phyloP scores from a whole-genome alignment of 176 grass and related monocot genomes.

The Eremochloa ophiuroides region DNA sequence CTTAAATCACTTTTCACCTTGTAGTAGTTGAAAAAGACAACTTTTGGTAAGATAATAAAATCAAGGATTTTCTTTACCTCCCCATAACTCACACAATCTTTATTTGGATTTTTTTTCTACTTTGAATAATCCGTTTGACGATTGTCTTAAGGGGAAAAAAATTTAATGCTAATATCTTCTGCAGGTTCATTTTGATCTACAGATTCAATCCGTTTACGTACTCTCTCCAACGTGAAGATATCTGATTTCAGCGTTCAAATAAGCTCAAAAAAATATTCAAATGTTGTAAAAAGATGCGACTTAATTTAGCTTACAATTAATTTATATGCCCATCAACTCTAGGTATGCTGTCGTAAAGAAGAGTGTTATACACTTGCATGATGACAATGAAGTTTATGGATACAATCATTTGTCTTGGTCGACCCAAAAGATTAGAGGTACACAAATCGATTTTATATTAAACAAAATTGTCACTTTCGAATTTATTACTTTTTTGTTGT shows the following conservation, averaged over 20 bases:
- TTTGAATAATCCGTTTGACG: too few relatives aligned
- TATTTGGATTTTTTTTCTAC: too few relatives aligned
- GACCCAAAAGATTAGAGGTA: not conserved
- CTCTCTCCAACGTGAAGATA: too few relatives aligned
- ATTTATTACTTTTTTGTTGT: not conserved
- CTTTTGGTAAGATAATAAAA: not conserved
- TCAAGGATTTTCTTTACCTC: not conserved
- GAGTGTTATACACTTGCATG: not conserved
- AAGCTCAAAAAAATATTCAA: too few relatives aligned
- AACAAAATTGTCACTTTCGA: not conserved
- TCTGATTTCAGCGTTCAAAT: not conserved
- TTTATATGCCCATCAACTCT: not conserved
- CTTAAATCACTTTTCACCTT: too few relatives aligned
- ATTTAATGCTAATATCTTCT: not conserved
- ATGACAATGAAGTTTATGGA: not conserved
- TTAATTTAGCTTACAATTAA: not conserved
- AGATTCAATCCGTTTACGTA: not conserved
- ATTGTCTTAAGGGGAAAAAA: too few relatives aligned
- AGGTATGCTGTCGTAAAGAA: too few relatives aligned
- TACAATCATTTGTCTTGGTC: not conserved
- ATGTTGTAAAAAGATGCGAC: not conserved
- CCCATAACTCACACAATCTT: not conserved
- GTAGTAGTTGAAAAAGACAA: too few relatives aligned
- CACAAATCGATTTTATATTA: not conserved
- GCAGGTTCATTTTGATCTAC: not conserved